These are phyloP conservation scores for Musa acuminata DNA, from an alignment of 176 grass and related monocot species.

Conservation along the genomic window DNA sequence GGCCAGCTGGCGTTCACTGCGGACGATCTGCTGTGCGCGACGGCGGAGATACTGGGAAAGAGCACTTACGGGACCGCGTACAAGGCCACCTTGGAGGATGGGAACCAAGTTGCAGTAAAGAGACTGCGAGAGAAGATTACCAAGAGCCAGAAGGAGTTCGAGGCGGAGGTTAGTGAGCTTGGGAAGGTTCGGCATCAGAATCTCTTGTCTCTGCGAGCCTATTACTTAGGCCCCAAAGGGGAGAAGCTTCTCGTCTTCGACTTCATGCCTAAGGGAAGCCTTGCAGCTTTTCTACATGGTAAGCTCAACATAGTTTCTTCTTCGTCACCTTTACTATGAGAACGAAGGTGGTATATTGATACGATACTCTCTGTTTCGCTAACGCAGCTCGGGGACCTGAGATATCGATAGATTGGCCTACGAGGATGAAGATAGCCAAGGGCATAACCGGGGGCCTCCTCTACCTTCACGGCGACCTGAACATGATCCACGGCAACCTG, in stretches of 20 bases:
- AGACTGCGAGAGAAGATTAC: constrained; percentile 70
- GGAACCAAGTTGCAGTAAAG: constrained; percentile 59
- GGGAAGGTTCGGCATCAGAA: constrained; percentile 46
- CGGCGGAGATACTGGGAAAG: constrained; percentile 61
- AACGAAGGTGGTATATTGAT: too few relatives aligned
- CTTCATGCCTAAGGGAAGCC: constrained; percentile 55
- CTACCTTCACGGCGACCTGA: constrained; percentile 20
- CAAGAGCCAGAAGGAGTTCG: constrained; percentile 62
- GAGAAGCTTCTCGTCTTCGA: constrained; percentile 75
- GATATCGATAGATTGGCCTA: constrained; percentile 3
- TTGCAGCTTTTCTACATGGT: constrained; percentile 53
- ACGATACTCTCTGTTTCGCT: too few relatives aligned
- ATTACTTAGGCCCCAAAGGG: constrained; percentile 63
- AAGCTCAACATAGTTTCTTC: not conserved
- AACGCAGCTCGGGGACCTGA: constrained; percentile 15
- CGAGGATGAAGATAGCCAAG: constrained; percentile 24
- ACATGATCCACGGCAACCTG: constrained; percentile 15
- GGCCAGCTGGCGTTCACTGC: constrained; percentile 60
- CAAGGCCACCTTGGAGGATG: constrained; percentile 61
- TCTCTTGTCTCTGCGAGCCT: constrained; percentile 40
- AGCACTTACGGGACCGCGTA: constrained; percentile 70
- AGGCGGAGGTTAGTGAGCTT: constrained; percentile 39
- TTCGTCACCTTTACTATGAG: too few relatives aligned
- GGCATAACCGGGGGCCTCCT: constrained; percentile 8
- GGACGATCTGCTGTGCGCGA: constrained; percentile 64